Conservation (phyloP, 495 filamentous ascomycete genomes). For the Podospora sp. region DNA sequence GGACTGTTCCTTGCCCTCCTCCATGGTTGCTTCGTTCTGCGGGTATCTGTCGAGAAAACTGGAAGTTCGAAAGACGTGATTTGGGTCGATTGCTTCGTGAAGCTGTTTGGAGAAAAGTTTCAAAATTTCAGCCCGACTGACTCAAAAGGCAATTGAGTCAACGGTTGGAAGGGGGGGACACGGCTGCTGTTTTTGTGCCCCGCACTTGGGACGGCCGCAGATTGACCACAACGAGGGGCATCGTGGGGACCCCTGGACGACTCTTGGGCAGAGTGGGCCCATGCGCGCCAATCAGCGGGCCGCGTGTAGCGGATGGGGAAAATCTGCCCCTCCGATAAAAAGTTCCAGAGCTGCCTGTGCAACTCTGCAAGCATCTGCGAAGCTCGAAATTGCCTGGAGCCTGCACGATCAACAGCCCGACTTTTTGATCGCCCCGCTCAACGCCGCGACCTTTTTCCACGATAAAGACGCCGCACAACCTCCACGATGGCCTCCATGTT, state of each 20-base stretch:
- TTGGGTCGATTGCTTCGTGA: neutral
- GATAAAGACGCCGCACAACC: constrained; percentile 2
- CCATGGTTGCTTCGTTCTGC: constrained; percentile 36
- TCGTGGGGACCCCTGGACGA: constrained; percentile 22
- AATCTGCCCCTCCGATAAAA: constrained; percentile 39
- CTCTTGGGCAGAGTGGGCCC: neutral
- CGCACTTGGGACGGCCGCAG: constrained; percentile 23
- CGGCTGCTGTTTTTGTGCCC: constrained; percentile 32
- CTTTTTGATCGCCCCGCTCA: constrained; percentile 12
- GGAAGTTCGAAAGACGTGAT: constrained; percentile 1
- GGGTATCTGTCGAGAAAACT: constrained; percentile 7
- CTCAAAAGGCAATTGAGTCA: constrained; percentile 14
- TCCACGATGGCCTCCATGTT: constrained; percentile 82
- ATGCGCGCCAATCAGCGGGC: constrained; percentile 13
- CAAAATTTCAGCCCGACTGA: constrained; percentile 17
- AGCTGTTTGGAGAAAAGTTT: constrained; percentile 13
- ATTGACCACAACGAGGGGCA: constrained; percentile 30
- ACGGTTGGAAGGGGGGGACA: constrained; percentile 9
- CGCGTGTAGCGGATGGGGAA: constrained; percentile 29
- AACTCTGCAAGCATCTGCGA: constrained; percentile 16
- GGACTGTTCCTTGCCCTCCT: constrained; percentile 53
- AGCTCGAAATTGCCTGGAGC: constrained; percentile 38
- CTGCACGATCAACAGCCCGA: constrained; percentile 27
- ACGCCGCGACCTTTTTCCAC: constrained; percentile 5
- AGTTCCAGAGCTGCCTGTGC: constrained; percentile 35